These are phyloP conservation scores for Trichoderma gamsii DNA, from an alignment of 495 filamentous ascomycete species.

Conservation along the genomic window DNA sequence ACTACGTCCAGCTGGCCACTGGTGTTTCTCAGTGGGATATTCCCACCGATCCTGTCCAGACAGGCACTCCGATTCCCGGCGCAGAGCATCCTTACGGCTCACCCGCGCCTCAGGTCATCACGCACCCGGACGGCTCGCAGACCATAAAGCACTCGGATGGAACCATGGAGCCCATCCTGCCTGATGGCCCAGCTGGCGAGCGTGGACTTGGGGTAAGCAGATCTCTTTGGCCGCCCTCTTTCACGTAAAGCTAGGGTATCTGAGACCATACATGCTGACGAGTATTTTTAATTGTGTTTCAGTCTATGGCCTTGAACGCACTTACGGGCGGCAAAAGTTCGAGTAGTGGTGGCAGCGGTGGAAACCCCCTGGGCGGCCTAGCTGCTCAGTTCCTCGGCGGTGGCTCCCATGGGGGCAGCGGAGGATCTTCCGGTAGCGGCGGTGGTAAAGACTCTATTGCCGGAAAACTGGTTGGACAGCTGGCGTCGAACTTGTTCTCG, in stretches of 20 bases:
- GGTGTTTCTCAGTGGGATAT: slow-evolving; percentile 74
- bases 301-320: slow-evolving; percentile 17
- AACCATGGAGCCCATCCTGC: slow-evolving; percentile 40
- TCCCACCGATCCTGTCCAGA: slow-evolving; percentile 58
- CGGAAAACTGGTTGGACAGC: slow-evolving; percentile 40
- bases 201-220: slow-evolving; percentile 42
- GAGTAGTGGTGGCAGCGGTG: slow-evolving; percentile 27
- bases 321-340: slow-evolving; percentile 25
- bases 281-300: slow-evolving; percentile 14
- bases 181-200: slow-evolving; percentile 32
- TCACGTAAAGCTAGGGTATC: background rate
- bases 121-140: slow-evolving; percentile 47
- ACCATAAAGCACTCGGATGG: slow-evolving; percentile 46
- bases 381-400: slow-evolving; percentile 34
- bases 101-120: slow-evolving; percentile 39
- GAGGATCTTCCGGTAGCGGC: slow-evolving; percentile 26
- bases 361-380: slow-evolving; percentile 29
- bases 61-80: slow-evolving; percentile 40
- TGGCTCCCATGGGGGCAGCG: slow-evolving; percentile 18
- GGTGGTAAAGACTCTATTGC: slow-evolving; percentile 28
- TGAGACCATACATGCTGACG: slow-evolving; percentile 10
- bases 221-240: background rate
- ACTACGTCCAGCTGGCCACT: slow-evolving; percentile 71
- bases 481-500: slow-evolving; percentile 42
- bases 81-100: slow-evolving; percentile 43